Conservation (phyloP, 164 flowering plant genomes). For the Vitis riparia region DNA sequence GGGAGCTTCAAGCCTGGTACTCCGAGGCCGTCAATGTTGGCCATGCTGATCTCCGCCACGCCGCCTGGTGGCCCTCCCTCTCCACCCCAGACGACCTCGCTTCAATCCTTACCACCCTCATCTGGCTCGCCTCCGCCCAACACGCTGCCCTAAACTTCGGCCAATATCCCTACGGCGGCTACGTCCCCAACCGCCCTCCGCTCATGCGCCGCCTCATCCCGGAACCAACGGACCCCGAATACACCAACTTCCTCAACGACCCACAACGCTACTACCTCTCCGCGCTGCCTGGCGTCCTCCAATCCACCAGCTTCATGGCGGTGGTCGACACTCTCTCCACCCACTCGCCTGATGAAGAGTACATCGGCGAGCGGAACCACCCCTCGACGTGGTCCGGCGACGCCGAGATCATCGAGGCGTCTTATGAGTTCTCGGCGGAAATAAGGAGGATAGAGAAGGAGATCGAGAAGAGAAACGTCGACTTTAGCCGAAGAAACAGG, state of each 20-base stretch:
- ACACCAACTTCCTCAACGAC: slow-evolving; percentile 49
- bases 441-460: slow-evolving; percentile 66
- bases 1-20: slow-evolving; percentile 93
- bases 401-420: slow-evolving; percentile 62
- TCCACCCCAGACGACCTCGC: slow-evolving; percentile 41
- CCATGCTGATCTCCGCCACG: slow-evolving; percentile 69
- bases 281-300: slow-evolving; percentile 66
- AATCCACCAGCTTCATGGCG: slow-evolving; percentile 83
- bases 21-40: slow-evolving; percentile 78
- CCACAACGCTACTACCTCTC: slow-evolving; percentile 75
- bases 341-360: slow-evolving; percentile 95
- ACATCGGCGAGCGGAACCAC: slow-evolving; percentile 78
- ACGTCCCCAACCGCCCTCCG: slow-evolving; percentile 94
- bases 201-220: slow-evolving; percentile 82
- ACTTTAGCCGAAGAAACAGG: slow-evolving; percentile 55
- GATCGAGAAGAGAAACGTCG: slow-evolving; percentile 66
- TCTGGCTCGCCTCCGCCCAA: slow-evolving; percentile 96
- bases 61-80: slow-evolving; percentile 83
- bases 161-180: slow-evolving; percentile 94
- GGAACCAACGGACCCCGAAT: slow-evolving; percentile 70
- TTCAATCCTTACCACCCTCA: slow-evolving; percentile 74
- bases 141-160: slow-evolving; percentile 97
- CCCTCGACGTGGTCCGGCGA: slow-evolving; percentile 80
- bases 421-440: slow-evolving; percentile 72
- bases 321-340: slow-evolving; percentile 88